These are phyloP conservation scores for Closterium sp. DNA, from an alignment of 139 green algal species.

Conservation along the genomic window DNA sequence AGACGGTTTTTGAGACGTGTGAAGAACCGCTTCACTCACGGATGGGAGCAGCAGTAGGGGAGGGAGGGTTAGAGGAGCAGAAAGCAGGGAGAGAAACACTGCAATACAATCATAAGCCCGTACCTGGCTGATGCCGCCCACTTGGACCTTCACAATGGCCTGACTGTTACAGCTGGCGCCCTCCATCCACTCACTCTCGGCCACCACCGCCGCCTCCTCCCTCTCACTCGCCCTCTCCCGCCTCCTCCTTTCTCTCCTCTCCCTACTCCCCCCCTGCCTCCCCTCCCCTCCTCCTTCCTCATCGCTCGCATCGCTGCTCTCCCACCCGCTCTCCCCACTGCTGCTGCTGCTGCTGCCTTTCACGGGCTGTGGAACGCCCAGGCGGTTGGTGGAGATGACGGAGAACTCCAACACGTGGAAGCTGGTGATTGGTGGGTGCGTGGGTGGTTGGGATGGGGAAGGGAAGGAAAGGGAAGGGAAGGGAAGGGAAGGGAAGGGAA, in stretches of 20 bases:
- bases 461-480: background rate
- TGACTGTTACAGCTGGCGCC: constrained; percentile 28
- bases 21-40: constrained; percentile 42
- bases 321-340: background rate
- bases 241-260: background rate
- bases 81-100: too few relatives aligned
- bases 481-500: background rate
- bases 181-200: background rate
- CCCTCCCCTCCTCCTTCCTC: background rate
- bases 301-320: background rate
- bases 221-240: background rate
- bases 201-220: background rate
- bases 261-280: background rate
- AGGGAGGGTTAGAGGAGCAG: too few relatives aligned
- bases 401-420: constrained; percentile 56
- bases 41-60: too few relatives aligned
- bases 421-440: background rate
- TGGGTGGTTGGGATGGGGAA: background rate
- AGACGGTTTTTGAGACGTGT: too few relatives aligned
- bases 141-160: constrained; percentile 46
- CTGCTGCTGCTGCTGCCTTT: constrained; percentile 17
- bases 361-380: background rate
- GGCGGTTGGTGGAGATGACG: constrained; percentile 49
- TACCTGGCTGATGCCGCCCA: constrained; percentile 16
- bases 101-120: too few relatives aligned